phyloP scores from a whole-genome alignment of 2,329 filamentous ascomycete genomes.

The Lecanoromycetidae sp. region DNA sequence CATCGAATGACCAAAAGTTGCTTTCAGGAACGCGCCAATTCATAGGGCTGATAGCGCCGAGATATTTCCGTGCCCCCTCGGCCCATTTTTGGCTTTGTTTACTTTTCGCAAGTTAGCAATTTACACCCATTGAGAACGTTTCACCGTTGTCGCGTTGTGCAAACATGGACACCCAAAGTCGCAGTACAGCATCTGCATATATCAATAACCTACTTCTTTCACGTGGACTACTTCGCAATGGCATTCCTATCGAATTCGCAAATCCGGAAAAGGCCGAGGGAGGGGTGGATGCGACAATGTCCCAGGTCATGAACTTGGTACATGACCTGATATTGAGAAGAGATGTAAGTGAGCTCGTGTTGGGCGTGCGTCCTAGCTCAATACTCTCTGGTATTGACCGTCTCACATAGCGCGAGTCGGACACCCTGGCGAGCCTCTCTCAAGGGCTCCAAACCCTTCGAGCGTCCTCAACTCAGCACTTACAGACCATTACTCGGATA shows the following conservation, averaged over 20 bases:
- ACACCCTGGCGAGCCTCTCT: slow-evolving; percentile 13
- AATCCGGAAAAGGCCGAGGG: slow-evolving; percentile 52
- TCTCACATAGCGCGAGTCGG: slow-evolving; percentile 16
- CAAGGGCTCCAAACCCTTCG: slow-evolving; percentile 9
- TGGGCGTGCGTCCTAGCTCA: background rate
- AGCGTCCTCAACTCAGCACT: slow-evolving; percentile 15
- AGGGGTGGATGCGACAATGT: slow-evolving; percentile 59
- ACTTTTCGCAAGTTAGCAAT: background rate
- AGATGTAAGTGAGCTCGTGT: slow-evolving; percentile 51
- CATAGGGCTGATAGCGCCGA: background rate
- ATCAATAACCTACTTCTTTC: slow-evolving; percentile 55
- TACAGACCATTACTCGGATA: slow-evolving; percentile 31
- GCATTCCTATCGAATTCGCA: slow-evolving; percentile 61
- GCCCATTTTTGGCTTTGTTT: slow-evolving; percentile 5
- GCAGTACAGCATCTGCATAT: slow-evolving; percentile 51
- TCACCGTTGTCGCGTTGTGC: background rate
- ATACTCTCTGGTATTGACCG: background rate
- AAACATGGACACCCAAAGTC: slow-evolving; percentile 38
- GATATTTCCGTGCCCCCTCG: background rate
- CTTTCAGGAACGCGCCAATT: slow-evolving; percentile 5
- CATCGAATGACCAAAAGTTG: too few species aligned
- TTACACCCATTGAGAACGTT: background rate
- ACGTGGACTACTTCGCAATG: slow-evolving; percentile 49
- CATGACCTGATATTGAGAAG: slow-evolving; percentile 85
- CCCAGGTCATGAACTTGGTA: slow-evolving; percentile 77